Percentiles rank a stretch among this genome's conserved stretches.
phyloP scores from a whole-genome alignment of 768 basidiomycete genomes.

The Boletus huronensis region DNA sequence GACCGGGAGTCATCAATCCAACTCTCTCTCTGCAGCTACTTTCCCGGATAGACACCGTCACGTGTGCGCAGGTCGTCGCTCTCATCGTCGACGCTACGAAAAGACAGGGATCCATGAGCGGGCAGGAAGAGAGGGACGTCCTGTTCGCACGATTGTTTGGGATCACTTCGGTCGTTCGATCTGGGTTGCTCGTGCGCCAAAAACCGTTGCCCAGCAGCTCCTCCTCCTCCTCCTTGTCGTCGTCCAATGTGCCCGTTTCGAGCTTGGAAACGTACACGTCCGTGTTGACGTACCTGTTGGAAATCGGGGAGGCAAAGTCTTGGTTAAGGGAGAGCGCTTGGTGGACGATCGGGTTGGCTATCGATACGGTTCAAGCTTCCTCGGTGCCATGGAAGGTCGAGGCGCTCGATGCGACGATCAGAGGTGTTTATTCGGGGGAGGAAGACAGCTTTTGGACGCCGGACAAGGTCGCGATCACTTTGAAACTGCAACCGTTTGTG shows the following conservation, averaged over 20 bases:
- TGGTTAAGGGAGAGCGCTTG: slow-evolving; percentile 92
- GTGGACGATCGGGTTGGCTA: slow-evolving; percentile 69
- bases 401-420: slow-evolving; percentile 50
- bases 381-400: slow-evolving; percentile 68
- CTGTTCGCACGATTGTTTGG: slow-evolving; percentile 93
- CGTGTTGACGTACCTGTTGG: slow-evolving; percentile 57
- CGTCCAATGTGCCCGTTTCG: slow-evolving; percentile 52
- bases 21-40: slow-evolving; percentile 54
- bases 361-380: slow-evolving; percentile 57
- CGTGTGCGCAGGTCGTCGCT: slow-evolving; percentile 71
- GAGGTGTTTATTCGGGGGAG: slow-evolving; percentile 43
- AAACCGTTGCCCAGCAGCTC: slow-evolving; percentile 50
- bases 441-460: slow-evolving; percentile 60
- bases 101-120: slow-evolving; percentile 70
- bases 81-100: slow-evolving; percentile 72
- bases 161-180: slow-evolving; percentile 78
- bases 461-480: slow-evolving; percentile 80
- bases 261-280: slow-evolving; percentile 56
- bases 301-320: slow-evolving; percentile 76
- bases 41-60: slow-evolving; percentile 71
- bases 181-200: slow-evolving; percentile 70
- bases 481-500: slow-evolving; percentile 61
- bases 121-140: slow-evolving; percentile 90
- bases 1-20: neutral
- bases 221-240: too few relatives aligned